Evolutionary conservation across 2,329 filamentous ascomycete genomes (phyloP), one percentile per base, ranked within the genome.

Genomic region (Monosporascus sp.): DNA sequence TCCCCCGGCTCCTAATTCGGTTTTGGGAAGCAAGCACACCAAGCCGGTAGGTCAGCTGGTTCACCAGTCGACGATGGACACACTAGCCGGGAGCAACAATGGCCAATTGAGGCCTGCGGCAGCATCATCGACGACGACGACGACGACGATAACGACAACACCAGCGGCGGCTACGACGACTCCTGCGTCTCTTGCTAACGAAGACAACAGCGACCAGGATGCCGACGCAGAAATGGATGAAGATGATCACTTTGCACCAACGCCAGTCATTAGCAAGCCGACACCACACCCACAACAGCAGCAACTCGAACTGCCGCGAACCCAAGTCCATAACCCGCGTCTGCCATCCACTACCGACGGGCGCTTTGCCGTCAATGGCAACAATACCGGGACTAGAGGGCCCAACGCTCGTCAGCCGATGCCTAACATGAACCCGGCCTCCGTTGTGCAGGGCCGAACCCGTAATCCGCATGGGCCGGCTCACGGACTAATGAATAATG

Each of bases 151-250:
- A 18, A 57, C 57, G 24, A 49, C 60, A 39, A 51, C 63, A 39
- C 47, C 63, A 27, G 50, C 58, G 25, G 50, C 58, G 22, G 49
- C 60, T 37, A 56, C 62, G 14, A 50, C 66, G 8, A 69, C 69
- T 9, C 70, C 70, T 6, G 67, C 66, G 3, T 70, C 73, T 7
- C 68, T 68, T 9, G 75, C 69, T 6, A 66, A 74, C 11, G 75
- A 76, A 22, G 76, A 77, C n/a, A 75, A 71, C 37, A 79, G 75
- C 52, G 73, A 75, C 39, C 65, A 72, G 51, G 71, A 75, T 52
- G 72, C 70, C 4, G 72, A 72, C 45, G 69, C 65, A 3, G 70
- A 74, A 52, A 84, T 84, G 81, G 81, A 84, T 46, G 81, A 83
- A 38, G 79, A 80, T 49, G 79, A 81, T 46, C 75, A 72, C 50